Evolutionary conservation across 2,329 filamentous ascomycete genomes (phyloP).

Genomic region (Nemania abortiva): DNA sequence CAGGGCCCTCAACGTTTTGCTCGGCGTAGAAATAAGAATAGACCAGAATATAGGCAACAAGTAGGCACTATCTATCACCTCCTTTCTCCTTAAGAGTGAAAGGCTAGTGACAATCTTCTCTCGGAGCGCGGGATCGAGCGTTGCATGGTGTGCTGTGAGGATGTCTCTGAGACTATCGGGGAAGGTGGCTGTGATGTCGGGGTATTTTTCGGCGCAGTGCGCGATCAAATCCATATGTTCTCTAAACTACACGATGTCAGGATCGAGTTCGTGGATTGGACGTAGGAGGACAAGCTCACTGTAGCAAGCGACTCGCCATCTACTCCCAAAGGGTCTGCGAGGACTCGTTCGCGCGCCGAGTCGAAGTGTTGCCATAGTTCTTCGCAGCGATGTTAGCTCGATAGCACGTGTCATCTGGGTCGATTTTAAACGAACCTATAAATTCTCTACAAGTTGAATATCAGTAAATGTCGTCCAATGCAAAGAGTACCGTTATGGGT

Average conservation of each 20-base stretch:
- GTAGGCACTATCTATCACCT: constrained; percentile 85
- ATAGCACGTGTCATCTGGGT: too few relatives aligned
- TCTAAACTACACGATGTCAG: constrained; percentile 65
- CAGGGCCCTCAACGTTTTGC: constrained; percentile 86
- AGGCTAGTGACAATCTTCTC: constrained; percentile 96
- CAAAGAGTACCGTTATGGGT: background rate
- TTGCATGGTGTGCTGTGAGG: constrained; percentile 82
- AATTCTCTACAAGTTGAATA: constrained; percentile 30
- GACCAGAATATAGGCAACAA: constrained; percentile 94
- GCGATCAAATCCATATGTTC: constrained; percentile 94
- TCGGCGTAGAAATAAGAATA: constrained; percentile 89
- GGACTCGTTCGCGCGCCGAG: constrained; percentile 89
- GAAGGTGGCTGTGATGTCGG: constrained; percentile 80
- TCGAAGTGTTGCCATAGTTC: constrained; percentile 93
- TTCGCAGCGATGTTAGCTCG: constrained; percentile 68
- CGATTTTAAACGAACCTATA: constrained; percentile 30
- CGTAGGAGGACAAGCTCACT: constrained; percentile 19
- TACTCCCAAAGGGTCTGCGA: constrained; percentile 82
- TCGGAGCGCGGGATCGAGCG: constrained; percentile 84
- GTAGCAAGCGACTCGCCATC: constrained; percentile 83
- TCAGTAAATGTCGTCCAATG: constrained; percentile 20
- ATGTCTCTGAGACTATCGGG: constrained; percentile 85
- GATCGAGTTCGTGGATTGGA: background rate
- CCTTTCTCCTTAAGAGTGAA: constrained; percentile 88
- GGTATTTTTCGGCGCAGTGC: constrained; percentile 94